Percentiles rank a stretch among this genome's conserved stretches.
Evolutionary conservation across 257 asterid genomes (phyloP).

Genomic region (Petunia axillaris): DNA sequence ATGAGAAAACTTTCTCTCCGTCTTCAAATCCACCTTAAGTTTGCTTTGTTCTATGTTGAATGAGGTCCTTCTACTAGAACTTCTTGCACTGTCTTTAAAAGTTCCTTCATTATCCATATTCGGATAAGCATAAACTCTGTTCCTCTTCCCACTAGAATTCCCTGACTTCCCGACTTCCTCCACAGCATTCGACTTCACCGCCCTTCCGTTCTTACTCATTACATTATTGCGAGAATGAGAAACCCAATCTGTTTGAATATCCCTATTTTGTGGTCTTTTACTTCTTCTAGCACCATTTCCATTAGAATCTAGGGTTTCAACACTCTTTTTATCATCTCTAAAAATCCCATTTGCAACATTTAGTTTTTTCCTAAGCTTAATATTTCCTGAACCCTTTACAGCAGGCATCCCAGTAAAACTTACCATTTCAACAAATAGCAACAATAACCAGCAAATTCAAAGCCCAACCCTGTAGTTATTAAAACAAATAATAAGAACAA

Average conservation of each 20-base stretch:
- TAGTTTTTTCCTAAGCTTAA: conserved; percentile 15
- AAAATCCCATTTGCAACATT: conserved; percentile 4
- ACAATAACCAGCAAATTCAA: not conserved
- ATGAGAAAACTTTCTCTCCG: conserved; percentile 33
- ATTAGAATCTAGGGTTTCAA: not conserved
- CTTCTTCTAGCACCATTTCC: not conserved
- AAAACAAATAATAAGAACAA: not conserved
- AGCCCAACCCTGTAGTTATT: not conserved
- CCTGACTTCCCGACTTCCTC: conserved; percentile 28
- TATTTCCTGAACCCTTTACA: not conserved
- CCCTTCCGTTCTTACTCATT: not conserved
- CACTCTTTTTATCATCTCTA: not conserved
- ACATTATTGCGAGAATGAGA: not conserved
- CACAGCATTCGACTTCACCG: not conserved
- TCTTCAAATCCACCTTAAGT: conserved; percentile 31
- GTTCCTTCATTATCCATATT: conserved; percentile 32
- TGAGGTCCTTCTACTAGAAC: conserved; percentile 30
- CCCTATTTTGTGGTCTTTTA: not conserved
- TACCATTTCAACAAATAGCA: not conserved
- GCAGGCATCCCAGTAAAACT: conserved; percentile 3
- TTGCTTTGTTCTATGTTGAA: conserved; percentile 29
- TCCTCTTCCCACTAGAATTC: conserved; percentile 52
- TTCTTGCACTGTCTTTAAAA: conserved; percentile 26
- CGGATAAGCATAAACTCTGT: conserved; percentile 49
- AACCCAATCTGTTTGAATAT: not conserved